phyloP scores from a whole-genome alignment of 106 monocot species.

The Ottelia alismoides region DNA sequence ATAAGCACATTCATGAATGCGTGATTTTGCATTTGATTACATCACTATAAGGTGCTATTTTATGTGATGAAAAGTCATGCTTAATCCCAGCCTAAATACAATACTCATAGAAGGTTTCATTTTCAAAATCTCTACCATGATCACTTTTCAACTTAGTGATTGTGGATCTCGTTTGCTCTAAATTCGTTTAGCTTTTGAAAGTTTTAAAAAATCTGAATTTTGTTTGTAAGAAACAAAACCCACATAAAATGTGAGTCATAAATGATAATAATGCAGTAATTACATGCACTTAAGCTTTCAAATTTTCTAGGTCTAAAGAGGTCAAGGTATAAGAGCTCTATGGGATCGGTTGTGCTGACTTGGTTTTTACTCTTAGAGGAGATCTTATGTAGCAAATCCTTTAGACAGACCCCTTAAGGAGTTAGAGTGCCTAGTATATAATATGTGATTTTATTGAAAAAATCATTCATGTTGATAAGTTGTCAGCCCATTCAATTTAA shows the following conservation, averaged over 20 bases:
- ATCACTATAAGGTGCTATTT: too few relatives aligned
- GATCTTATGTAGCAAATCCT: neutral
- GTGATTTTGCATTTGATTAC: too few relatives aligned
- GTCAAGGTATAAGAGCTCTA: neutral
- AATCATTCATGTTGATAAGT: neutral
- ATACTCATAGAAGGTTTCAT: too few relatives aligned
- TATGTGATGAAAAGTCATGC: too few relatives aligned
- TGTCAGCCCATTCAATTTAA: neutral
- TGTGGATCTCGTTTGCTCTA: too few relatives aligned
- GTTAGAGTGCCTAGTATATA: neutral
- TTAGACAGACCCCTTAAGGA: neutral
- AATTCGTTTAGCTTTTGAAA: neutral
- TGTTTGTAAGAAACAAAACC: neutral
- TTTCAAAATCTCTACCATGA: too few relatives aligned
- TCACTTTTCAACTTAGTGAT: too few relatives aligned
- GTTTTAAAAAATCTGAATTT: neutral
- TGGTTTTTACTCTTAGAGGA: neutral
- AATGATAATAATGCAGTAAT: neutral
- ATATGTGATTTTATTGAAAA: neutral
- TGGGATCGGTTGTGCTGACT: neutral
- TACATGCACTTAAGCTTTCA: neutral
- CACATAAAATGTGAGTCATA: neutral
- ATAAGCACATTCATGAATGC: too few relatives aligned
- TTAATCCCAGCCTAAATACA: too few relatives aligned
- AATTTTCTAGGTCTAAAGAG: neutral